A percentile compares a stretch with the other conserved stretches of the same genome.
phyloP scores from a whole-genome alignment of 2,329 filamentous ascomycete genomes.

The Pseudocercospora ulei region DNA sequence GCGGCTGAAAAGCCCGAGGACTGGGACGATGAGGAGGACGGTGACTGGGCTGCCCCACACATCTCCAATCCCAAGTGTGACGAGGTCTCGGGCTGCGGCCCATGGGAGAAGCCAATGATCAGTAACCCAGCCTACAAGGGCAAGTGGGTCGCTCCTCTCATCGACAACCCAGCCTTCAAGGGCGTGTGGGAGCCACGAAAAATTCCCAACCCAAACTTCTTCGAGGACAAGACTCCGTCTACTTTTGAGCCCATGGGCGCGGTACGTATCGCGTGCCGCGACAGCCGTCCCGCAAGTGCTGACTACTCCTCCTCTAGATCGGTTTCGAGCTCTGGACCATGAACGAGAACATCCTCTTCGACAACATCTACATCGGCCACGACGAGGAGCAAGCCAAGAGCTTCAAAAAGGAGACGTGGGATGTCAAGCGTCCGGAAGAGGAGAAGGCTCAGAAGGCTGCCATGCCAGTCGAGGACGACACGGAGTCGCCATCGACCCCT shows the following conservation, averaged over 20 bases:
- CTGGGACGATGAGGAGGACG: conserved; percentile 99
- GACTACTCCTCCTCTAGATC: conserved; percentile 50
- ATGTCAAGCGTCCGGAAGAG: conserved; percentile 77
- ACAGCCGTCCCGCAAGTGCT: conserved; percentile 7
- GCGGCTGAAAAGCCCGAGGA: conserved; percentile 96
- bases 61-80: conserved; percentile 93
- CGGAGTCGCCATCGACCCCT: conserved; percentile 64
- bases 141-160: conserved; percentile 86
- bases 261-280: conserved; percentile 51
- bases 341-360: conserved; percentile 96
- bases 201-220: conserved; percentile 94
- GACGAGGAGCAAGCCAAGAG: conserved; percentile 84
- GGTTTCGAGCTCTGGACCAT: conserved; percentile 99
- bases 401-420: conserved; percentile 80
- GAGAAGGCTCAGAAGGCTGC: conserved; percentile 70
- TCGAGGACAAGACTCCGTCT: conserved; percentile 89
- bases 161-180: conserved; percentile 98
- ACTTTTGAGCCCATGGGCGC: conserved; percentile 98
- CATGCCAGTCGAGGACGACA: conserved; percentile 55
- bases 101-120: conserved; percentile 84
- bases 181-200: conserved; percentile 87
- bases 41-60: conserved; percentile 86
- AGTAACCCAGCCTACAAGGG: conserved; percentile 97
- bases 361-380: conserved; percentile 99
- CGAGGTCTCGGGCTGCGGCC: conserved; percentile 84